Base-by-base conservation (phyloP, 2,329 filamentous ascomycete genomes). In the Neonectria coccinea region DNA sequence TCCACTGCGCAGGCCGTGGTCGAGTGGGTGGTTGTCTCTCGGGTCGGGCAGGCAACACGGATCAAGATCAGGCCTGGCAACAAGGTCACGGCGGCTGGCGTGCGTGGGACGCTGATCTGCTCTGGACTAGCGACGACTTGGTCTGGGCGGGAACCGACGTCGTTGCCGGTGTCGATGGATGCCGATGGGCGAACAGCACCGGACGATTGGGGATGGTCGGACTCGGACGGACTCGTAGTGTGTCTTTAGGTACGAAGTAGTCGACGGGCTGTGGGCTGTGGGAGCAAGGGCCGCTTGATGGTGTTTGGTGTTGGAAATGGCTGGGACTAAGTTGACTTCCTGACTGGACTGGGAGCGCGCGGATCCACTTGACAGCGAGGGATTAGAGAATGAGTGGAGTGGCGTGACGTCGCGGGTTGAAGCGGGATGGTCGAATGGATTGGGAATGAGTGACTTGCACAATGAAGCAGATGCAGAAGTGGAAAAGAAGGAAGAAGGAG, bases 11-110 rank as follows among this genome's bases (percentile, higher is more conserved):
- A 33, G 39, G 39, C 39, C 18, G 39, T 20, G 44, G 36, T 18
- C 47, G 29, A 36, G 57, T 54, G 44, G 31, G 61, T 42, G 31
- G 16, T 42, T 42, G 27, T 48, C 42, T 55, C 47, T 58, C 29
- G 42, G 58, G 48, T 29, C 67, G 33, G 20, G 62, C 33, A 61
- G 44, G 56, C 56, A 66, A 68, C 70, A 70, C 69, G 64, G 71
- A 73, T 68, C 68, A 70, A 66, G 62, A 56, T 65, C 54, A 67
- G 68, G 55, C 65, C 66, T 64, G 64, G 70, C 62, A 48, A 67
- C 64, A 45, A 48, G 56, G 59, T 53, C 64, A 48, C 52, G 56
- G 56, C 56, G 55, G 61, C 55, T 58, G 64, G 61, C 58, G 64
- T 50, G 60, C 58, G 60, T 50, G 60, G 61, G 67, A 67, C 62